Evolutionary conservation across 2,329 filamentous ascomycete genomes (phyloP).

Genomic region (Cladophialophora yegresii): DNA sequence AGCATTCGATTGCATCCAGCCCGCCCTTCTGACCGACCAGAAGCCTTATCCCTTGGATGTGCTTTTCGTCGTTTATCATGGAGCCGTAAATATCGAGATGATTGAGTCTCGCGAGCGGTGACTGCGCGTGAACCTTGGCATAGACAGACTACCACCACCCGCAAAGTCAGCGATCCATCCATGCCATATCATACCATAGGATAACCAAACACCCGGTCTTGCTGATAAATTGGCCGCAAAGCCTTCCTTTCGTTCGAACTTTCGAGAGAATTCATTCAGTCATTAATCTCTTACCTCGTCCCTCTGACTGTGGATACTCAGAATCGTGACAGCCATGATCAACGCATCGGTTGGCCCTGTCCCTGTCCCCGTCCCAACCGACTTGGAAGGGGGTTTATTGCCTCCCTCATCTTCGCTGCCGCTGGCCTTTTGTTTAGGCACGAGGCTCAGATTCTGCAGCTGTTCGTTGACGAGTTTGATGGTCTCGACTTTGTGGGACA

Average conservation of each 20-base stretch:
- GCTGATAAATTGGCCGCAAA: background rate
- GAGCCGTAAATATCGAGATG: slow-evolving; percentile 28
- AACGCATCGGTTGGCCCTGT: slow-evolving; percentile 21
- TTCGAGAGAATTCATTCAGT: background rate
- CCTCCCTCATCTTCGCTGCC: background rate
- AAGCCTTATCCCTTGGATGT: slow-evolving; percentile 24
- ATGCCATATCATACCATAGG: background rate
- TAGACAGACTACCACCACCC: background rate
- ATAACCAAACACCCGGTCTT: background rate
- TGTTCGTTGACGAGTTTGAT: slow-evolving; percentile 30
- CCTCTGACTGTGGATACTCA: slow-evolving; percentile 22
- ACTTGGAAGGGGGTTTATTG: background rate
- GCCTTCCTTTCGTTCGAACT: background rate
- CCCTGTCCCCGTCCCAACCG: background rate
- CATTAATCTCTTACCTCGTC: slow-evolving; percentile 15
- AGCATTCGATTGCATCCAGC: slow-evolving; percentile 22
- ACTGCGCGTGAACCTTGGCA: slow-evolving; percentile 20
- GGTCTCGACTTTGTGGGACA: slow-evolving; percentile 27
- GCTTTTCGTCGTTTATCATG: slow-evolving; percentile 29
- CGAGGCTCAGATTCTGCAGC: slow-evolving; percentile 16
- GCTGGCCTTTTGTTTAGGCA: background rate
- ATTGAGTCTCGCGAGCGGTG: slow-evolving; percentile 24
- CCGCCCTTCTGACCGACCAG: slow-evolving; percentile 28
- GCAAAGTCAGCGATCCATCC: background rate
- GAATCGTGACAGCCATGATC: slow-evolving; percentile 27